Evolutionary conservation across 352 stramenopile species (phyloP).

Genomic region (Phytophthora colocasiae): DNA sequence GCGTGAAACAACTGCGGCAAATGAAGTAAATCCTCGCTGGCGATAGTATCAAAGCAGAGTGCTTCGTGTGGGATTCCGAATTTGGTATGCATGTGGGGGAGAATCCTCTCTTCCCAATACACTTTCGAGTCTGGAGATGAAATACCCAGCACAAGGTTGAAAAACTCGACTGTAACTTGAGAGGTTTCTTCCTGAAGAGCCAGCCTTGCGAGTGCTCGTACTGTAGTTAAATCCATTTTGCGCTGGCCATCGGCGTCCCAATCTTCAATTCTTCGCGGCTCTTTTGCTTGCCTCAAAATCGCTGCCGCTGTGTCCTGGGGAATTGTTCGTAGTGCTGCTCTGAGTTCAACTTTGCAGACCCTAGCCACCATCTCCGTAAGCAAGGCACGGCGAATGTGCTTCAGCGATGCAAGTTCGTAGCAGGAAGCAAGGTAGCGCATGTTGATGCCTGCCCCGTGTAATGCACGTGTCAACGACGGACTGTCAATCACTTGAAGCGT

Average conservation of each 20-base stretch:
- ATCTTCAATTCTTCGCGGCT: conserved; percentile 1
- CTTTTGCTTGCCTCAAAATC: conserved; percentile 33
- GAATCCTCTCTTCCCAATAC: conserved; percentile 63
- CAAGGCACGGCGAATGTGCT: conserved; percentile 56
- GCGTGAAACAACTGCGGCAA: conserved; percentile 61
- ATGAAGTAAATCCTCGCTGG: conserved; percentile 55
- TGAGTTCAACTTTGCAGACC: conserved; percentile 63
- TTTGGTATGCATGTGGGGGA: conserved; percentile 51
- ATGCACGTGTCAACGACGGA: conserved; percentile 40
- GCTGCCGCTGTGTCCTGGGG: conserved; percentile 26
- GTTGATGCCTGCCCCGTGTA: conserved; percentile 70
- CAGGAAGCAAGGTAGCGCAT: conserved; percentile 61
- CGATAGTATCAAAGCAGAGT: conserved; percentile 36
- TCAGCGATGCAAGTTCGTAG: conserved; percentile 51
- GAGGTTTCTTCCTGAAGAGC: conserved; percentile 28
- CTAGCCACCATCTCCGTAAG: conserved; percentile 69
- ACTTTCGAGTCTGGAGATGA: conserved; percentile 34
- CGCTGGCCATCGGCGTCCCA: conserved; percentile 1
- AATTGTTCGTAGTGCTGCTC: conserved; percentile 41
- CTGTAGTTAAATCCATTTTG: conserved; percentile 15
- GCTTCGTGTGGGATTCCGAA: conserved; percentile 38
- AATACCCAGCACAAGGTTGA: conserved; percentile 61
- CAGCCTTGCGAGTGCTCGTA: conserved; percentile 23
- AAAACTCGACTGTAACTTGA: conserved; percentile 49
- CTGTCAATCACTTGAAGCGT: conserved; percentile 45